Evolutionary conservation across 106 monocot species (phyloP), one percentile per base, ranked within the genome.

Genomic region (Platanthera zijinensis): DNA sequence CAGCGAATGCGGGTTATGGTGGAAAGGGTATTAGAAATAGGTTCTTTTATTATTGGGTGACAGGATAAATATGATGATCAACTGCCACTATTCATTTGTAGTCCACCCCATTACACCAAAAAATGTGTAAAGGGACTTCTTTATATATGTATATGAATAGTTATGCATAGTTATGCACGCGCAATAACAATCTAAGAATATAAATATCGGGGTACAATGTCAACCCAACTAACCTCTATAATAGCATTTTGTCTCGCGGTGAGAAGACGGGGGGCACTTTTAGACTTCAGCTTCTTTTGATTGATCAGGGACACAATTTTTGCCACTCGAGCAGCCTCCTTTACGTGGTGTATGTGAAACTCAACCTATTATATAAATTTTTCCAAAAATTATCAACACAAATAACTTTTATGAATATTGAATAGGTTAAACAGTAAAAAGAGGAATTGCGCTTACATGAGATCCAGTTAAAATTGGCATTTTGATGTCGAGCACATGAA

Each of bases 331-430:
- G 85, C 96, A 68, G 86, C 80, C 68, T 87, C 85, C 78, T 85
- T 89, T 8, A 84, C 83, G 72, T 90, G 96, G 63, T 91, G 96
- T 77, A 85, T 84, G 71, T 87, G 85, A 77, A 96, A 87, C 78
- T 91, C 90, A 25, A 91, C 85, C 90, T 91, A 69, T 32, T 52
- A 78, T 69, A 57, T 87, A 28, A 64, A 57, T 50, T 62, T 21
- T 14, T 50, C 4, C 68, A 28, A 69, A 72, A 63, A 32, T 13
- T 10, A 6, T 45, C 5, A 6, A 28, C n/a, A 73, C 25, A 32
- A 73, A 66, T 61, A 75, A 51, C 10, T 48, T 19, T 9, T 6
- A 56, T n/a, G n/a, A n/a, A n/a, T n/a, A n/a, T n/a, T 5, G 10
- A 48, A 62, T 7, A 19, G 10, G 18, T 8, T 18, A 21, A n/a